Base-by-base conservation (phyloP, 352 stramenopile species). In the Phytophthora melonis region DNA sequence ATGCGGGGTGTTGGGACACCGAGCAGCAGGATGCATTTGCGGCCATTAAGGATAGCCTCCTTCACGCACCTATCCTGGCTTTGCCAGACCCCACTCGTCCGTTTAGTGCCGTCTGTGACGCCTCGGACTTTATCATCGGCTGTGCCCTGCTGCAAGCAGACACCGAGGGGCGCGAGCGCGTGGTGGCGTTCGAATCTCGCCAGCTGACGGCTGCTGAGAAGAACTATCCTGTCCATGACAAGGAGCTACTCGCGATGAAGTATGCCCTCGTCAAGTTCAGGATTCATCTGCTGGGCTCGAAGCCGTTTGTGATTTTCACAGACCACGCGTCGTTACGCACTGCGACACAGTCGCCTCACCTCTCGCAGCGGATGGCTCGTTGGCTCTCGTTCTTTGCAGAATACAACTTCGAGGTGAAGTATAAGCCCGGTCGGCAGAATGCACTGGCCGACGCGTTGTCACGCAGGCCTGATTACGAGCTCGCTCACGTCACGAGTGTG, bases 251-350 rank as follows among this genome's bases (percentile, higher is more conserved):
- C 14, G 39, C 57, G 16, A 55, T 63, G 57, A 50, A 32, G 11
- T 63, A 63, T 18, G 57, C 57, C 9, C 39, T 63, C 10, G 41
- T 63, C 36, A 63, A 63, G 18, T 16, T 41, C 34, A 41, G 34
- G 30, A 21, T 56, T 3, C 27, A 56, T 16, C 49, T 56, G 9
- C 49, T 56, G 5, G 21, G 49, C 16, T 21, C 23, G 0, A 21
- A 56, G 49, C 23, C 21, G 6, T 56, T 56, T 25, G 49, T 6
- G 11, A 23, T 55, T 6, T 55, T 30, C 49, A 34, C 49, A 6
- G 49, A 55, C 8, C 49, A 55, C n/a, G 8, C 49, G 1, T 55
- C 49, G 19, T 10, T 55, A 23, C 49, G 49, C 19, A 55, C 49
- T n/a, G 49, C 19, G 49, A 55, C 23, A 3, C 19, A 55, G 39